Evolutionary conservation across 2,329 filamentous ascomycete species (phyloP), one percentile per base, ranked within the genome.

Genomic region (Cytospora chrysosperma): DNA sequence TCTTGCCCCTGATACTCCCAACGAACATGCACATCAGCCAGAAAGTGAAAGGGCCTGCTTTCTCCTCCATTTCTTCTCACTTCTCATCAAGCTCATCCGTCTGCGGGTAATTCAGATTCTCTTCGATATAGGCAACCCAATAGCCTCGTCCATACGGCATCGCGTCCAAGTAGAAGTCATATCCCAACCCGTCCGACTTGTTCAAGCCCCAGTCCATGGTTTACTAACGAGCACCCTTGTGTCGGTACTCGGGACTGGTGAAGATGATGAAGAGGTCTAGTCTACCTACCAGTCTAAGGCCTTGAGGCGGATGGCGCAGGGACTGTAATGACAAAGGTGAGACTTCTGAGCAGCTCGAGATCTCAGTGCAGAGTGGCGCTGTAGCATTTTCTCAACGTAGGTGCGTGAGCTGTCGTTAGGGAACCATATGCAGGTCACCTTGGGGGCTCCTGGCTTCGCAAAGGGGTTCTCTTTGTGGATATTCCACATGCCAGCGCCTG

Each of bases 31-130:
- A 64, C 69, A 70, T 70, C n/a, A 68, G 59, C 59, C 61, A 69
- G n/a, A 63, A 70, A 3, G 66, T 69, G n/a, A 68, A 69, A 1
- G 74, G 74, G 0, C 76, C 73, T 24, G 81, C 76, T 67, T 79
- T 75, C 1, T 76, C 71, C 47, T 82, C 78, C 0, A 67, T 47
- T 32, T 68, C 66, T 47, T 67, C 69, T 70, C 70, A 72, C 3
- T 61, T 43, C 1, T 70, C 68, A 53, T 72, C 70, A 1, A 68
- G 68, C 8, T 56, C 53, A 2, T 69, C 65, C 3, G 63, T 71
- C 19, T 43, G 21, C 1, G 70, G 70, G 17, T 66, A 49, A 32
- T 53, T 71, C 26, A 69, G 27, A 28, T 70, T 71, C 55, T 70
- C 60, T 21, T 72, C 66, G 10, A 71, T 21, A 10, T 67, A 66